Conservation (phyloP, 176 grass and related monocot species). For the Aegilops bicornis region DNA sequence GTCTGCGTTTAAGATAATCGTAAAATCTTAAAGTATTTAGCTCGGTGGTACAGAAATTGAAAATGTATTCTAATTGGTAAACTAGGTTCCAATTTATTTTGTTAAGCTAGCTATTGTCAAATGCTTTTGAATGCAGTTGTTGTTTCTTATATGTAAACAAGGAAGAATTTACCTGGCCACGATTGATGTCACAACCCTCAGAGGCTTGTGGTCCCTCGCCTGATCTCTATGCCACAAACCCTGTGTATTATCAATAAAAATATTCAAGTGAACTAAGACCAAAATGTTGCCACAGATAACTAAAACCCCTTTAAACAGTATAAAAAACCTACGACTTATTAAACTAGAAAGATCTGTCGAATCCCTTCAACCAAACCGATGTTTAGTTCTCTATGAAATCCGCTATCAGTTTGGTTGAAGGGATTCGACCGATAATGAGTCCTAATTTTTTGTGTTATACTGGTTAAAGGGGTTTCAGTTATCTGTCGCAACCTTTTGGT, state of each 20-base stretch:
- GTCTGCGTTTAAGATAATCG: conserved; percentile 25
- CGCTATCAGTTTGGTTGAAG: background rate
- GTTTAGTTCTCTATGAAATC: background rate
- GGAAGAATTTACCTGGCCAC: conserved; percentile 49
- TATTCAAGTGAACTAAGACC: background rate
- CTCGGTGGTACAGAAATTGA: background rate
- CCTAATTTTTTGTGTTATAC: background rate
- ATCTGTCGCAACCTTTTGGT: background rate
- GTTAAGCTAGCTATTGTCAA: background rate
- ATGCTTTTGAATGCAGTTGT: background rate
- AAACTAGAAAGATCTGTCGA: background rate
- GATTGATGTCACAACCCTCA: conserved; percentile 23
- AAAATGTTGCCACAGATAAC: background rate
- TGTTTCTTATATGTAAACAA: conserved; percentile 19
- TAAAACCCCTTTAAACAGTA: background rate
- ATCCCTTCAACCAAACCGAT: background rate
- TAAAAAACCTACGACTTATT: background rate
- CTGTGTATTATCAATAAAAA: background rate
- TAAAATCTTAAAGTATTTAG: conserved; percentile 21
- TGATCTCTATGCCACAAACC: conserved; percentile 25
- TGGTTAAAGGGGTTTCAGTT: background rate
- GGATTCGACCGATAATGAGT: background rate
- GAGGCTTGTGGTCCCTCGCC: conserved; percentile 30
- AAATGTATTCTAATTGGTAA: background rate
- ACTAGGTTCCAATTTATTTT: background rate